Evolutionary conservation across 352 stramenopile species (phyloP).

Genomic region (Pythium dissotocum): DNA sequence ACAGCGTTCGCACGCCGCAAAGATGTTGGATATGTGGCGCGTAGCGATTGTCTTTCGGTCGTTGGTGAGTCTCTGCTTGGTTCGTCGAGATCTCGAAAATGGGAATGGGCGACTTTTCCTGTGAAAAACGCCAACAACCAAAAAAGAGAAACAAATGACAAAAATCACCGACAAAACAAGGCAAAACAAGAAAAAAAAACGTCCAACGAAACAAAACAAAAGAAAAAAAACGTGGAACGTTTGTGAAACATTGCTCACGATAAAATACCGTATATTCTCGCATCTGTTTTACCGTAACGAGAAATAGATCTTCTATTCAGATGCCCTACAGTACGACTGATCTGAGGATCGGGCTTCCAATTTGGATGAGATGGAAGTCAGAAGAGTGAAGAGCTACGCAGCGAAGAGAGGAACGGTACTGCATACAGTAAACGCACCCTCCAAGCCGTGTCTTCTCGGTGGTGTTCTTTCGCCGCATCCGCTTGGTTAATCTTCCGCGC

Average conservation of each 20-base stretch:
- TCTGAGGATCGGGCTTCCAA: constrained; percentile 7
- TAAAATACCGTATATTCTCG: constrained; percentile 1
- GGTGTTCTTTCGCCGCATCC: not conserved
- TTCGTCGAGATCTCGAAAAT: not conserved
- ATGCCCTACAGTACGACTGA: constrained; percentile 8
- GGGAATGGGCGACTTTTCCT: constrained; percentile 12
- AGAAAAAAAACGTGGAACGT: not conserved
- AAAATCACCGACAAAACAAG: constrained; percentile 8
- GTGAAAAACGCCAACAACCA: not conserved
- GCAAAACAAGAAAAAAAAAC: constrained; percentile 11
- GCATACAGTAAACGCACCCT: not conserved
- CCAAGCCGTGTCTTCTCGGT: not conserved
- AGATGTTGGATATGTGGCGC: not conserved
- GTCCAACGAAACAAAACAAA: not conserved
- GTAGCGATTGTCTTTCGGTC: not conserved
- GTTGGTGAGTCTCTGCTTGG: not conserved
- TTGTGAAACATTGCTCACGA: constrained; percentile 1
- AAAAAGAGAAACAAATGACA: not conserved
- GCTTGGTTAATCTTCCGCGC: not conserved
- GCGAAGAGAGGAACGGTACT: not conserved
- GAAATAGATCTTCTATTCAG: constrained; percentile 13
- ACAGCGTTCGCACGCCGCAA: not conserved
- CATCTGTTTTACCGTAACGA: not conserved
- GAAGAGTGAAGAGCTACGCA: constrained; percentile 1
- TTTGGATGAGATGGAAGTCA: constrained; percentile 5